Evolutionary conservation across 225 moss, liverwort and hornwort species (phyloP), one percentile per base, ranked within the genome.

Genomic region (Marchantia paleacea): DNA sequence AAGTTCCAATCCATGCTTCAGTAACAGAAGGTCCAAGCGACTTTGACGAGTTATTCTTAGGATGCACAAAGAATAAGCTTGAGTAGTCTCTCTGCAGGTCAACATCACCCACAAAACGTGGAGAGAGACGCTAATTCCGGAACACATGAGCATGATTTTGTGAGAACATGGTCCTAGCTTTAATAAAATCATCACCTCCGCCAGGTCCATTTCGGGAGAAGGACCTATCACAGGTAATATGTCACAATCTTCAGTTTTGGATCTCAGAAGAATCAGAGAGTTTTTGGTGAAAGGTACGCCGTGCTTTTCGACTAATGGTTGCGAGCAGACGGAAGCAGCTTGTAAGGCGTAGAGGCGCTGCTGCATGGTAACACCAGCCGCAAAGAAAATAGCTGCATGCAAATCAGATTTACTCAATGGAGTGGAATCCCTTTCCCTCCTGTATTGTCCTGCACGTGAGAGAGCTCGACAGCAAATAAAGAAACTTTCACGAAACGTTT

Each of bases 281-380:
- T 71, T 79, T 75, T 77, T 85, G 62, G 81, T 81, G 54, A 81
- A 80, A 69, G 89, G 79, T 76, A 86, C 52, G 31, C 75, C 77
- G 76, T 89, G 83, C 73, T 86, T 84, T 73, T 77, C 66, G 84
- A 75, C 83, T 78, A 85, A 81, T 68, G 80, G 65, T 73, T 78
- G 53, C 22, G 71, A 30, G 47, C 78, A 48, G 49, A 81, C 81
- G 80, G 87, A 85, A 81, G 83, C 69, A 78, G 76, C 49, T 82
- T 85, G 72, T 82, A 85, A 19, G 29, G 83, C 75, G 69, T 86
- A 87, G 78, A 89, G 78, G 81, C 85, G 92, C 75, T 89, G 87
- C 87, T 94, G 90, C 83, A 91, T 89, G 72, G 91, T 84, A 87
- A 94, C 89, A 68, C 93, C 93, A 52, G 93, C 93, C 50, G 93